Conservation (phyloP, 208 protist species). For the Porcisia deanei region DNA sequence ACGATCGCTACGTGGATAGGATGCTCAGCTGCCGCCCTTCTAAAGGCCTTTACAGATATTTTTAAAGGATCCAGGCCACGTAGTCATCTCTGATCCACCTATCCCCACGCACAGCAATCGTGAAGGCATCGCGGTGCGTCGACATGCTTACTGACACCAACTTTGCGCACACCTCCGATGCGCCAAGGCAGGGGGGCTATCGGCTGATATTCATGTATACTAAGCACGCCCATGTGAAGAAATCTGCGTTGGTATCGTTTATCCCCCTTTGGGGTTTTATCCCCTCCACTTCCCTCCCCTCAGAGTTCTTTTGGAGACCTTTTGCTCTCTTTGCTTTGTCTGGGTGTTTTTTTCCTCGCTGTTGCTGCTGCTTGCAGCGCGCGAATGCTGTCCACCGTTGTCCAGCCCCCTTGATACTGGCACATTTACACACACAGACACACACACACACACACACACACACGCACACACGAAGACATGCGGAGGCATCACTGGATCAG, state of each 20-base stretch:
- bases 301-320: too few relatives aligned
- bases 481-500: neutral
- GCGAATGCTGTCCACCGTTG: neutral
- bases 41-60: constrained; percentile 47
- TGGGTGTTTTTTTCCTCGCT: constrained; percentile 1
- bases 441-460: too few relatives aligned
- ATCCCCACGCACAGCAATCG: neutral
- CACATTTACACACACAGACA: neutral
- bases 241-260: too few relatives aligned
- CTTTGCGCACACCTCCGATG: neutral
- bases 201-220: constrained; percentile 1
- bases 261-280: neutral
- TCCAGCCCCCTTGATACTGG: too few relatives aligned
- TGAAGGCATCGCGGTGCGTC: neutral
- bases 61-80: constrained; percentile 10
- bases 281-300: too few relatives aligned
- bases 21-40: constrained; percentile 59
- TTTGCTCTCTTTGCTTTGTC: neutral
- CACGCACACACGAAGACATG: too few relatives aligned
- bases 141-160: neutral
- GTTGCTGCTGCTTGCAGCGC: neutral
- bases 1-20: constrained; percentile 33
- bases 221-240: neutral
- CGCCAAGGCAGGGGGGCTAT: neutral
- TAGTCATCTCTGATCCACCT: neutral